A percentile compares a stretch with the other conserved stretches of the same genome.
Evolutionary conservation across 192 early-diverging fungal genomes (phyloP).

Genomic region (Backusella morwellensis): DNA sequence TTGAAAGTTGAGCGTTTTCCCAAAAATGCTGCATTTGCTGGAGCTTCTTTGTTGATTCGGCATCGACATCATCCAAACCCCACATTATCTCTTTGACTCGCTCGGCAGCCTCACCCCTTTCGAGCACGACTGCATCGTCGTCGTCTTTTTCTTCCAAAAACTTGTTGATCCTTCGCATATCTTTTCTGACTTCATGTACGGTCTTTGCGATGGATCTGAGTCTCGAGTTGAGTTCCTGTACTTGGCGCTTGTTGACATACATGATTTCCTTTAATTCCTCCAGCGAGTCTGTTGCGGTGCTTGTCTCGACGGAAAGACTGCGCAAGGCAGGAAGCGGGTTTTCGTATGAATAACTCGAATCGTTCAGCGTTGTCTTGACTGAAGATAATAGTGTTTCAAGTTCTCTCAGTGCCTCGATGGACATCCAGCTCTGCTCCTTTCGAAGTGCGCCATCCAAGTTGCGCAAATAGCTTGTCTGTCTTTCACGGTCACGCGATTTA

Average conservation of each 20-base stretch:
- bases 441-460: slow-evolving; percentile 26
- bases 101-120: slow-evolving; percentile 35
- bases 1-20: slow-evolving; percentile 15
- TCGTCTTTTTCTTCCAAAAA: slow-evolving; percentile 36
- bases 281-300: slow-evolving; percentile 26
- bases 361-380: slow-evolving; percentile 25
- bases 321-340: slow-evolving; percentile 33
- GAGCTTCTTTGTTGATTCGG: slow-evolving; percentile 24
- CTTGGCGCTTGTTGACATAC: slow-evolving; percentile 41
- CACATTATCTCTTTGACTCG: slow-evolving; percentile 41
- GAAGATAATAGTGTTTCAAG: slow-evolving; percentile 19
- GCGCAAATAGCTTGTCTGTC: slow-evolving; percentile 27
- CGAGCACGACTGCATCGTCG: slow-evolving; percentile 34
- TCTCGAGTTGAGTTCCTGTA: slow-evolving; percentile 32
- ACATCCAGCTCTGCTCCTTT: slow-evolving; percentile 27
- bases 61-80: slow-evolving; percentile 40
- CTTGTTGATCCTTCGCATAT: slow-evolving; percentile 36
- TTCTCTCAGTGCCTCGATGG: slow-evolving; percentile 24
- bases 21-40: slow-evolving; percentile 37
- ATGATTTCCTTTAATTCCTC: slow-evolving; percentile 43
- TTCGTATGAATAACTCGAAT: slow-evolving; percentile 22
- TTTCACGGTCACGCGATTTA: slow-evolving; percentile 36
- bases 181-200: slow-evolving; percentile 38
- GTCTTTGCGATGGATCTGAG: slow-evolving; percentile 38
- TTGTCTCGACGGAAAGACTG: slow-evolving; percentile 27